These are phyloP conservation scores for Hypomyces perniciosus DNA, from an alignment of 2,329 filamentous ascomycete species.

Conservation along the genomic window DNA sequence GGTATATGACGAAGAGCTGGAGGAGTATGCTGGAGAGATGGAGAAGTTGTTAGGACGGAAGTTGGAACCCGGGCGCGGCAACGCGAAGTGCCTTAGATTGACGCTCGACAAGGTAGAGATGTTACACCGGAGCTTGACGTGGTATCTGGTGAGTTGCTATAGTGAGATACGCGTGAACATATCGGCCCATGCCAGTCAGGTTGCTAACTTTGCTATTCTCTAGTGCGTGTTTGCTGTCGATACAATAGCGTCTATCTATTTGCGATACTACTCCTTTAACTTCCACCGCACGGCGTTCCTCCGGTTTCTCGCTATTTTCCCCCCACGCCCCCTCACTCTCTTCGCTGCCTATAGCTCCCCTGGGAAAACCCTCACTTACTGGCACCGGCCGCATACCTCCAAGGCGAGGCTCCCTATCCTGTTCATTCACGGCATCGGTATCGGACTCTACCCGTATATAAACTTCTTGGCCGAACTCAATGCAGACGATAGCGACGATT, in stretches of 20 bases:
- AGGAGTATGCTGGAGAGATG: slow-evolving; percentile 46
- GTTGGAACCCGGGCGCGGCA: slow-evolving; percentile 46
- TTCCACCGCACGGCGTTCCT: slow-evolving; percentile 39
- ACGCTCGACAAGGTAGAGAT: slow-evolving; percentile 54
- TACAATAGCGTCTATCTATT: slow-evolving; percentile 25
- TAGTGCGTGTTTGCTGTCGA: slow-evolving; percentile 44
- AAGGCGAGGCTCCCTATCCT: slow-evolving; percentile 50
- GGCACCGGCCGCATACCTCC: slow-evolving; percentile 55
- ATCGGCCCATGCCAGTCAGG: neutral
- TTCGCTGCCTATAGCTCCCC: slow-evolving; percentile 40
- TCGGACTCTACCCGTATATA: slow-evolving; percentile 47
- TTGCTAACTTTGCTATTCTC: slow-evolving; percentile 10
- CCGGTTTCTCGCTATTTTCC: slow-evolving; percentile 44
- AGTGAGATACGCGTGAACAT: neutral
- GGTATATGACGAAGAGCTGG: slow-evolving; percentile 46
- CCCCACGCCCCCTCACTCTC: slow-evolving; percentile 45
- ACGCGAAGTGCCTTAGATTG: slow-evolving; percentile 47
- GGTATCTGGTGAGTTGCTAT: slow-evolving; percentile 45
- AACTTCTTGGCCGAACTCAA: slow-evolving; percentile 49
- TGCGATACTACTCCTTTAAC: slow-evolving; percentile 39
- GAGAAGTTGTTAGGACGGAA: slow-evolving; percentile 45
- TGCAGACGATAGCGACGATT: slow-evolving; percentile 23
- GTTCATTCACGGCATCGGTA: slow-evolving; percentile 58
- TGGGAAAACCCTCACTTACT: slow-evolving; percentile 48
- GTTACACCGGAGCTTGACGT: slow-evolving; percentile 47